Percentiles rank a stretch among this genome's conserved stretches.
These are phyloP conservation scores for Capronia epimyces DNA, from an alignment of 2,329 filamentous ascomycete genomes.

Conservation along the genomic window DNA sequence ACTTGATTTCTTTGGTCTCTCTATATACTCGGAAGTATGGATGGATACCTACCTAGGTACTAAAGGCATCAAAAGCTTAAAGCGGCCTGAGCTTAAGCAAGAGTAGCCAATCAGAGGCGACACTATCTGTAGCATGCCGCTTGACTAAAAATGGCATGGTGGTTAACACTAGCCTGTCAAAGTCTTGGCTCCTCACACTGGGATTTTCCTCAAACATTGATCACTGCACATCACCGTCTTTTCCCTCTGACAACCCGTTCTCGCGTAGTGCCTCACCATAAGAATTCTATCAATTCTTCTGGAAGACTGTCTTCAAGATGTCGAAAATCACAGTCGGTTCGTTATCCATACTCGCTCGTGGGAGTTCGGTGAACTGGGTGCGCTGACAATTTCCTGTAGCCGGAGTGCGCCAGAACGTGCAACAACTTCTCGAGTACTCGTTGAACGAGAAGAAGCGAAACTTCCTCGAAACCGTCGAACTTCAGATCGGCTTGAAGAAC, in stretches of 20 bases:
- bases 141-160: background rate
- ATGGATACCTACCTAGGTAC: no score
- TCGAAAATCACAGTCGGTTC: constrained; percentile 55
- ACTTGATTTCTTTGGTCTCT: no score
- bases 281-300: constrained; percentile 63
- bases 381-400: constrained; percentile 44
- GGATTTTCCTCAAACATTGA: constrained; percentile 7
- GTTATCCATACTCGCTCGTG: constrained; percentile 26
- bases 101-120: background rate
- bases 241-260: constrained; percentile 6
- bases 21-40: no score
- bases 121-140: background rate
- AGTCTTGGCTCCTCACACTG: constrained; percentile 10
- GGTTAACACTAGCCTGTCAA: background rate
- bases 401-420: constrained; percentile 93
- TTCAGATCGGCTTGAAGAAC: constrained; percentile 94
- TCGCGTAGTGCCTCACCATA: constrained; percentile 64
- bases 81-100: no score
- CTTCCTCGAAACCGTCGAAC: constrained; percentile 83
- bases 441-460: constrained; percentile 94
- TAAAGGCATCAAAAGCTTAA: no score
- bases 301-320: constrained; percentile 70
- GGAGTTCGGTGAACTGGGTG: background rate
- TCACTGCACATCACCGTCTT: background rate
- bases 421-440: constrained; percentile 92